Evolutionary conservation across 768 basidiomycete species (phyloP), one percentile per base, ranked within the genome.

Genomic region (Hypsizygus marmoreus): DNA sequence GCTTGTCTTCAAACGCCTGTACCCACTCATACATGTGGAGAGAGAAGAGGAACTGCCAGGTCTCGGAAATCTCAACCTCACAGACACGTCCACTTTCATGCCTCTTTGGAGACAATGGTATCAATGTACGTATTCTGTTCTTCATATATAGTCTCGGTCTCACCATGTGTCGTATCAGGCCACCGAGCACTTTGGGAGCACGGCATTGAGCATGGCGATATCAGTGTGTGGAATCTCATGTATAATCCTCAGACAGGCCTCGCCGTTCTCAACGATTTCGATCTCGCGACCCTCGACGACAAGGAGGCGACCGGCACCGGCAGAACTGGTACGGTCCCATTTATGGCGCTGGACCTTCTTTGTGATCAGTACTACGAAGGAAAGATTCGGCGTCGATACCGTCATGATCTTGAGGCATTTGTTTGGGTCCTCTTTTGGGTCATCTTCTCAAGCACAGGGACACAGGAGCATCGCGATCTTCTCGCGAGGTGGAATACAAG

Each of bases 371-470:
- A 30, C n/a, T 51, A 40, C 34, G 38, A 42, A 5, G 58, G 59
- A 14, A 38, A 53, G 17, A 39, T 58, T 4, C 4, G 37, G 13
- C 58, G 53, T 14, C 30, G 43, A 5, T 70, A 70, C 28, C 53
- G 58, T 14, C 64, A 70, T 42, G 66, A 70, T 30, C 28, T 57
- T n/a, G 68, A 70, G 45, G 57, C 69, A 9, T 64, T 67, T 34
- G 43, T 57, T 2, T 70, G 68, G 63, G 55, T 60, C 17, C 46
- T 63, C 4, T 19, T 39, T 3, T 63, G 53, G 47, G 36, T 57
- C 6, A n/a, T n/a, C n/a, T n/a, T n/a, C n/a, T n/a, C n/a, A n/a
- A n/a, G n/a, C n/a, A n/a, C n/a, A n/a, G n/a, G n/a, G n/a, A n/a
- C n/a, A n/a, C n/a, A n/a, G n/a, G n/a, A n/a, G n/a, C n/a, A n/a